A percentile compares a stretch with the other conserved stretches of the same genome.
Evolutionary conservation across 768 basidiomycete genomes (phyloP).

Genomic region (Lentinula sp.): DNA sequence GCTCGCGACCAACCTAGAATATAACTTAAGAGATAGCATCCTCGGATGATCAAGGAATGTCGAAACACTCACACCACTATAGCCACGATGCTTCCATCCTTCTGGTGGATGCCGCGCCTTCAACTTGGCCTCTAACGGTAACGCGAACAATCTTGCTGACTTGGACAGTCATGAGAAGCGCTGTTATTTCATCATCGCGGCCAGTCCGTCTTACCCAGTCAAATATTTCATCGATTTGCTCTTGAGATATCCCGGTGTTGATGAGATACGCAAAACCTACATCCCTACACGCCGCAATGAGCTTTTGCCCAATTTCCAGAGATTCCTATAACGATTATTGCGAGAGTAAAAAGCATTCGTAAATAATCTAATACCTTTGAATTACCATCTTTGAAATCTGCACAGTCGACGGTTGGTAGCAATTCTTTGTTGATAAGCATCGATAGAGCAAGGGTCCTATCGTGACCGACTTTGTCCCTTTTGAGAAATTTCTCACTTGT

Average conservation of each 20-base stretch:
- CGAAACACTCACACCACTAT: constrained; percentile 13
- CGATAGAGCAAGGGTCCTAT: too few relatives aligned
- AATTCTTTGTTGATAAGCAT: neutral
- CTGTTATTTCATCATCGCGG: neutral
- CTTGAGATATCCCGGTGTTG: constrained; percentile 20
- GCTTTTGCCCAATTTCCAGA: constrained; percentile 9
- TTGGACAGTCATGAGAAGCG: neutral
- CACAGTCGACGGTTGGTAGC: neutral
- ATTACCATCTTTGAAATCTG: neutral
- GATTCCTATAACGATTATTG: constrained; percentile 8
- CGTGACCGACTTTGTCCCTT: too few relatives aligned
- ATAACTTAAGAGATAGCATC: neutral
- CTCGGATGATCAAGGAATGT: neutral
- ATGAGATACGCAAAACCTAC: constrained; percentile 26
- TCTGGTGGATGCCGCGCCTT: constrained; percentile 19
- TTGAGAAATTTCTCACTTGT: too few relatives aligned
- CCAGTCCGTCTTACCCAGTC: constrained; percentile 13
- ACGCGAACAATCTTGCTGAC: constrained; percentile 16
- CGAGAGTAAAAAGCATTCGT: neutral
- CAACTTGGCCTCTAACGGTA: constrained; percentile 16
- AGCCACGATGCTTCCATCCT: constrained; percentile 19
- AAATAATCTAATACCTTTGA: neutral
- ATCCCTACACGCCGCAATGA: constrained; percentile 13
- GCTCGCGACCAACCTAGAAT: constrained; percentile 15
- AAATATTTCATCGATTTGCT: constrained; percentile 19